Evolutionary conservation across 306 rosid genomes (phyloP), one percentile per base, ranked within the genome.

Genomic region (Citrullus mucosospermus): DNA sequence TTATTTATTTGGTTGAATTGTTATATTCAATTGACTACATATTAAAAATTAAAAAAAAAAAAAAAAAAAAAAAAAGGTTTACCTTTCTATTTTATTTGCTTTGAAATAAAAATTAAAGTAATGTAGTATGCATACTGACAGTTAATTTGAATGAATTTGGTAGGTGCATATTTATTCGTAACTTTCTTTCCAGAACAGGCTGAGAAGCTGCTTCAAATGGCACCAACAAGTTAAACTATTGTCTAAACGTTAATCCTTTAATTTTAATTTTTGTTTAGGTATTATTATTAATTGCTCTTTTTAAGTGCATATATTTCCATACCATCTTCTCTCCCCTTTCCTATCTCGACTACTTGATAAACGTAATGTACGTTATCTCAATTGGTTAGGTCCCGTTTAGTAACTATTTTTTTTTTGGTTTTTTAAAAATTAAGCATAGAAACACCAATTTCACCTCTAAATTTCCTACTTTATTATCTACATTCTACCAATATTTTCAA

Each of bases 161-260:
- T 89, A 95, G 98, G 92, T 86, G 98, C 98, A 76, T 90, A 76
- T 82, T 56, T 92, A 32, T 95, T 95, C 88, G 71, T 92, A 70
- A 95, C 98, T 57, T 87, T 95, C 86, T 95, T 95, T 84, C 98
- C 98, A 63, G 97, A 95, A 1, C 97, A 95, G 85, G 98, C 98
- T 22, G 98, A 95, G 90, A 91, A 92, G 86, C 66, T 95, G 76
- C 66, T 95, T 76, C 88, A 87, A 82, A 3, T 89, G 78, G 88
- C 72, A 76, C 91, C 95, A 17, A 28, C 84, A 68, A 78, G 90
- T 74, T 94, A 88, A 62, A 79, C 43, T 8, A 43, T 70, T 14
- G 25, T 70, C 13, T 14, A 22, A 22, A 44, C 75, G 20, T 3
- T 7, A 66, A 13, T 10, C 76, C n/a, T 72, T 28, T 12, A 14